A percentile compares a stretch with the other conserved stretches of the same genome.
These are phyloP conservation scores for Colletotrichum magnum DNA, from an alignment of 2,329 filamentous ascomycete species.

Conservation along the genomic window DNA sequence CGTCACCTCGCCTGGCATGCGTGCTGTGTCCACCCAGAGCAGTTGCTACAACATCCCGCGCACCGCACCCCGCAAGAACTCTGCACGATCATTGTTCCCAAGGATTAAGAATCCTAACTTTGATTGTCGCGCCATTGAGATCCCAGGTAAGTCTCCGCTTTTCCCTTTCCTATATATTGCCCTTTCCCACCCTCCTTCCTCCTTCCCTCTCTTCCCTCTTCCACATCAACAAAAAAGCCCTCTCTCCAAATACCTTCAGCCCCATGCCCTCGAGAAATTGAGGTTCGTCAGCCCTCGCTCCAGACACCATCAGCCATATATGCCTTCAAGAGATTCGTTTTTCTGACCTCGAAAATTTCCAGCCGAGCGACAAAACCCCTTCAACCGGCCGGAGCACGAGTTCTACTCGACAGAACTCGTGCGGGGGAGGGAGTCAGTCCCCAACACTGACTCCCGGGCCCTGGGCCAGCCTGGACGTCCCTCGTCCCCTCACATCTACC, in stretches of 20 bases:
- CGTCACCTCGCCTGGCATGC: constrained; percentile 4
- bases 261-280: neutral
- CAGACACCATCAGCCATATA: neutral
- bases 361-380: constrained; percentile 2
- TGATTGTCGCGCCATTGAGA: constrained; percentile 1
- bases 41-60: constrained; percentile 8
- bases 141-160: constrained; percentile 18
- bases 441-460: constrained; percentile 17
- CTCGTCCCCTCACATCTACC: constrained; percentile 26
- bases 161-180: neutral
- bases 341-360: constrained; percentile 11
- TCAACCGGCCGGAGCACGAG: constrained; percentile 11
- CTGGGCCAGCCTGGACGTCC: constrained; percentile 20
- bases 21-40: constrained; percentile 16
- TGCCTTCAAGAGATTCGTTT: no score
- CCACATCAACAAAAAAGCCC: neutral
- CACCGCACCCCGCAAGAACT: constrained; percentile 14
- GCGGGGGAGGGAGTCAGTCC: constrained; percentile 5
- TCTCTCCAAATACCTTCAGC: neutral
- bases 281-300: neutral
- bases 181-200: neutral
- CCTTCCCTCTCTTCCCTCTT: neutral
- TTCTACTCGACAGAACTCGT: constrained; percentile 20
- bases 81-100: constrained; percentile 22
- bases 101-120: constrained; percentile 21